Evolutionary conservation across 1,139 yeast genomes (phyloP).

Genomic region (Debaryomyces sp.): DNA sequence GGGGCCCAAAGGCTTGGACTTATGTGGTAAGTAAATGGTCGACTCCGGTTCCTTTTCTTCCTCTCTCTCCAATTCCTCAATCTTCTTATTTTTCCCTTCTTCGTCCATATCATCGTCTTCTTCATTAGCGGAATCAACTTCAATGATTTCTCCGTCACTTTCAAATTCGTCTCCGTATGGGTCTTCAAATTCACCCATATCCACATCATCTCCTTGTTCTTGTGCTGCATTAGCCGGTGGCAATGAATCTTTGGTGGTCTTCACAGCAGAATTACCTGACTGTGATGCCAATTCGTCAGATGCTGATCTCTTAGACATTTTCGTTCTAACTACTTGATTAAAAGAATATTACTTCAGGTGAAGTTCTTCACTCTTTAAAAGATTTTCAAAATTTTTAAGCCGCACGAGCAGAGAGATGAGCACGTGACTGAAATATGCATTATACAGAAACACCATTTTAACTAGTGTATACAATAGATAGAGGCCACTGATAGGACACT

Average conservation of each 20-base stretch:
- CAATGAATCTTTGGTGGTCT: slow-evolving; percentile 25
- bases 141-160: slow-evolving; percentile 88
- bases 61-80: slow-evolving; percentile 34
- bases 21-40: slow-evolving; percentile 78
- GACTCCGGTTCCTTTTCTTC: slow-evolving; percentile 34
- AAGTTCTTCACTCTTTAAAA: slow-evolving; percentile 1
- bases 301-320: slow-evolving; percentile 66
- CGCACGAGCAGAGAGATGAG: background rate
- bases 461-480: background rate
- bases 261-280: slow-evolving; percentile 36
- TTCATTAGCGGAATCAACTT: slow-evolving; percentile 69
- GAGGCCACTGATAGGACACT: background rate
- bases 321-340: background rate
- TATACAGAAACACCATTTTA: background rate
- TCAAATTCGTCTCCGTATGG: slow-evolving; percentile 95
- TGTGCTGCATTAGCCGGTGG: slow-evolving; percentile 30
- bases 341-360: background rate
- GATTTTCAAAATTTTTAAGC: slow-evolving; percentile 7
- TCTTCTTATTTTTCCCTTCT: slow-evolving; percentile 27
- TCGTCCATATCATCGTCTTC: slow-evolving; percentile 55
- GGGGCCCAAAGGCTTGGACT: slow-evolving; percentile 87
- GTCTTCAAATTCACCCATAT: slow-evolving; percentile 91
- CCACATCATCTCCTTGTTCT: slow-evolving; percentile 47
- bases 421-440: background rate
- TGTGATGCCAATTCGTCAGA: slow-evolving; percentile 38